These are phyloP conservation scores for Clonostachys byssicola DNA, from an alignment of 2,329 filamentous ascomycete genomes.

Conservation along the genomic window DNA sequence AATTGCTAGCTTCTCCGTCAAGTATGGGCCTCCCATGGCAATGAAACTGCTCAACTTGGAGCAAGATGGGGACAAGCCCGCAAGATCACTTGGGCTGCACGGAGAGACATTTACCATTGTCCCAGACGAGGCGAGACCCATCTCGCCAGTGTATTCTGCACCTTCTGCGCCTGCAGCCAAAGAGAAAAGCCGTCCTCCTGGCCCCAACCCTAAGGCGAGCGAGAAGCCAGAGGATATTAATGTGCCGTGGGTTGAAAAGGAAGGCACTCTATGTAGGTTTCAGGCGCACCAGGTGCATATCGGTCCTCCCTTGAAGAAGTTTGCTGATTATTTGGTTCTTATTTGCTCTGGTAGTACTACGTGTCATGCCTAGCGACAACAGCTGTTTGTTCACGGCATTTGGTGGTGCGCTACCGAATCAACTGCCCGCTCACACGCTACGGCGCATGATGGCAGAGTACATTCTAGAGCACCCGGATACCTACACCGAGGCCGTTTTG, in stretches of 20 bases:
- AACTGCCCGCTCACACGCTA: constrained; percentile 48
- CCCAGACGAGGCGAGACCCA: constrained; percentile 24
- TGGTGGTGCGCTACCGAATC: constrained; percentile 68
- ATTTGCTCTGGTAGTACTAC: constrained; percentile 53
- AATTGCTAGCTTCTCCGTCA: constrained; percentile 66
- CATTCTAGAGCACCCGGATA: constrained; percentile 68
- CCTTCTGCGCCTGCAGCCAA: neutral
- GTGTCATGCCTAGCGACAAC: constrained; percentile 97
- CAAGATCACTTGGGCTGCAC: constrained; percentile 43
- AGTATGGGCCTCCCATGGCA: constrained; percentile 71
- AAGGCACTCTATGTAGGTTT: constrained; percentile 44
- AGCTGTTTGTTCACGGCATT: constrained; percentile 91
- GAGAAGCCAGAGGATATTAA: constrained; percentile 23
- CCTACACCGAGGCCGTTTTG: constrained; percentile 74
- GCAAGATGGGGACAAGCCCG: constrained; percentile 9
- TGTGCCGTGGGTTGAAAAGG: constrained; percentile 42
- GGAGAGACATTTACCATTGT: constrained; percentile 48
- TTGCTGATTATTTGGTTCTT: too few species aligned
- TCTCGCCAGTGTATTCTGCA: constrained; percentile 5
- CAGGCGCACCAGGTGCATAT: neutral
- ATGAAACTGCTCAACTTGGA: constrained; percentile 61
- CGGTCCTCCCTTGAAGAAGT: too few species aligned
- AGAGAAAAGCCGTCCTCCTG: neutral
- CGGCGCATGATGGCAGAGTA: constrained; percentile 73
- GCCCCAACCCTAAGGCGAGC: neutral